Evolutionary conservation across 768 basidiomycete species (phyloP), one percentile per base, ranked within the genome.

Genomic region (Lanmaoa pseudosensibilis): DNA sequence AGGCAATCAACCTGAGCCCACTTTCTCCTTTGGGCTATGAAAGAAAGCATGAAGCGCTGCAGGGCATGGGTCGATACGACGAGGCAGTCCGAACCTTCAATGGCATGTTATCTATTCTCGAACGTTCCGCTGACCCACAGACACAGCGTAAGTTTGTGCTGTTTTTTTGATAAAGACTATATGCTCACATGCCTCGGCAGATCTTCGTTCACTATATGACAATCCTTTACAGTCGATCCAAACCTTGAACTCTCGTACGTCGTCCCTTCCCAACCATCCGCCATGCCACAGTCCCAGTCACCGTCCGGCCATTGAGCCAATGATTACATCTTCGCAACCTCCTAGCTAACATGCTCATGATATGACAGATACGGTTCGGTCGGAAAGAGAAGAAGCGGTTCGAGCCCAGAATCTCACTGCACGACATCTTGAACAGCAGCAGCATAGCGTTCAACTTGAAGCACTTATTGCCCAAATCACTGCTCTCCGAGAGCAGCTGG

Each of bases 31-130:
- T 33, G 45, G 48, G 52, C 19, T 41, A 46, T 13, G 59, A 54
- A 51, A 50, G 21, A 38, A 60, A 49, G 23, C 46, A 46, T 5
- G 37, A 49, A 0, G 37, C 48, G 12, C 38, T 58, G 3, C 50
- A 36, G 13, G 51, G 57, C 19, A 72, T 2, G 73, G 62, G 12
- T 30, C 56, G 44, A 19, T 39, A 49, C 32, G 49, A 54, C 15
- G 52, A 60, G 21, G 44, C 43, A 30, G 23, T 13, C 18, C 38
- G 8, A 21, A 12, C 44, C 13, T 37, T 50, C 0, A n/a, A 30
- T 16, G 27, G 16, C 12, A 47, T 50, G 52, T 13, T 25, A 25
- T 50, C 56, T 15, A 30, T 23, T 43, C 32, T 39, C 13, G 49
- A 34, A 41, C 57, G 3, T 4, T 43, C 57, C 18, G 10, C 23